Evolutionary conservation across 1,284 basidiomycete genomes (phyloP).

Genomic region (Trichosporon inkin): DNA sequence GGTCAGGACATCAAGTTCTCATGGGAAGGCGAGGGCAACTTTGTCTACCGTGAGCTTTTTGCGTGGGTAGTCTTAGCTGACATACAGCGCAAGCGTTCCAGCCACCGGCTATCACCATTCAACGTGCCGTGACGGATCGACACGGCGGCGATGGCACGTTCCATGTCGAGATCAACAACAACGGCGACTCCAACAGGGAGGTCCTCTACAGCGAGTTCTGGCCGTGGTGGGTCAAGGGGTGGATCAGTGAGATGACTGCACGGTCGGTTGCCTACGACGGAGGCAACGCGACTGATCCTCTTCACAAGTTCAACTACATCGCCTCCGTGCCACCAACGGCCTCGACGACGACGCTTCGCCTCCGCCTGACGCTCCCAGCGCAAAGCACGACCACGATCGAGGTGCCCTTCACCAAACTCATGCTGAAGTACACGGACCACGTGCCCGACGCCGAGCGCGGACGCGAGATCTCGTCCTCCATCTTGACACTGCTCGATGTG

Average conservation of each 20-base stretch:
- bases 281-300: conserved; percentile 50
- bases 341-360: conserved; percentile 68
- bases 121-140: conserved; percentile 67
- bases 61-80: not conserved
- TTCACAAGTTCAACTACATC: conserved; percentile 62
- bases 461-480: conserved; percentile 82
- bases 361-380: conserved; percentile 66
- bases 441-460: conserved; percentile 92
- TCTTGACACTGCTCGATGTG: conserved; percentile 53
- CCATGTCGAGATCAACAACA: conserved; percentile 66
- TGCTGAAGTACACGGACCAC: conserved; percentile 91
- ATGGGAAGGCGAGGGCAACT: conserved; percentile 51
- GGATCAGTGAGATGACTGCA: conserved; percentile 71
- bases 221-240: conserved; percentile 88
- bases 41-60: conserved; percentile 47
- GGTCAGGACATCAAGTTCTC: conserved; percentile 40
- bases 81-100: conserved; percentile 26
- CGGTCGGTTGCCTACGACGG: conserved; percentile 35
- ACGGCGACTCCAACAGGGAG: conserved; percentile 54
- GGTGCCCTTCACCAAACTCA: conserved; percentile 76
- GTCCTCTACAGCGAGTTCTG: conserved; percentile 82
- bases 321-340: conserved; percentile 63
- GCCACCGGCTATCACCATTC: conserved; percentile 59
- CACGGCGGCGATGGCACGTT: conserved; percentile 74
- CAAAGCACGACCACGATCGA: conserved; percentile 61